These are phyloP conservation scores for Macadamia integrifolia DNA, from an alignment of 164 flowering plant species.

Conservation along the genomic window DNA sequence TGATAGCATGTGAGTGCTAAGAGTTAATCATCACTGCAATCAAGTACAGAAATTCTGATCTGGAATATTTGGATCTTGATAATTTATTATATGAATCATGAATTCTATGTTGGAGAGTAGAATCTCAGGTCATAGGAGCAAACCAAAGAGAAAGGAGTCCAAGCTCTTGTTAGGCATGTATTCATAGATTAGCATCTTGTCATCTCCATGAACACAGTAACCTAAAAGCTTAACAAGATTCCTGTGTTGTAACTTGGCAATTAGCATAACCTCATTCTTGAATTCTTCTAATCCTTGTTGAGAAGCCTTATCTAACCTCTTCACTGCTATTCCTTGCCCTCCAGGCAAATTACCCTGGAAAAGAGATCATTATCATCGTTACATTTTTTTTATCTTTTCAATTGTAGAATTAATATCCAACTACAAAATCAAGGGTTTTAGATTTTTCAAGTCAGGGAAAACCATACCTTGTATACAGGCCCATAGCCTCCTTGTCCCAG, in stretches of 20 bases:
- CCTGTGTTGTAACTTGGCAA: background rate
- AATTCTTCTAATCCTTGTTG: background rate
- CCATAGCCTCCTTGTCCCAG: constrained; percentile 16
- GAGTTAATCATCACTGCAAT: background rate
- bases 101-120: too few species aligned
- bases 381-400: too few species aligned
- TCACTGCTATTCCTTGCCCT: background rate
- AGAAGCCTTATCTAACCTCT: background rate
- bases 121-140: background rate
- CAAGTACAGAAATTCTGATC: background rate
- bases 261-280: background rate
- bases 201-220: background rate
- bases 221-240: background rate
- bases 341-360: background rate
- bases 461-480: constrained; percentile 11
- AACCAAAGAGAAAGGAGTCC: background rate
- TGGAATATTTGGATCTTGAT: background rate
- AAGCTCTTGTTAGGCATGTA: background rate
- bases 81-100: too few species aligned
- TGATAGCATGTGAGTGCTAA: background rate
- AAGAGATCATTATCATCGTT: background rate
- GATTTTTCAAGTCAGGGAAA: background rate
- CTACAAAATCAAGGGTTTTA: too few species aligned
- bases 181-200: background rate
- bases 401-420: background rate